Base-by-base conservation (phyloP, 768 basidiomycete species). In the Lentinula boryana region DNA sequence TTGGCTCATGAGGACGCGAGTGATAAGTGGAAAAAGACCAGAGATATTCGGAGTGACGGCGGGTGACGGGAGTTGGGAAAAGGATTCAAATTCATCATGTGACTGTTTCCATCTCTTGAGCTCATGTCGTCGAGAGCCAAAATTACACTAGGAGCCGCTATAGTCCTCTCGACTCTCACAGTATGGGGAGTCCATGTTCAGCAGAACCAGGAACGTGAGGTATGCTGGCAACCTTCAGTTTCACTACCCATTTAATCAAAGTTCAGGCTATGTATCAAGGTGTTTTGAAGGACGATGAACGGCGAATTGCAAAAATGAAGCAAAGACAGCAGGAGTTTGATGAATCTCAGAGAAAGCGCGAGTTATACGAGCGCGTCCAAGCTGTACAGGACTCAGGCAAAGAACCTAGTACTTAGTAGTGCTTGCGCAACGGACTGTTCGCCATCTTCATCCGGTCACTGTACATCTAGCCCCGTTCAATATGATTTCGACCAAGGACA, bases 111-210 rank as follows among this genome's bases (percentile, higher is more conserved):
- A 6, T 41, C 41, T 31, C 15, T 33, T 43, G 13, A 36, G n/a
- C 38, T 27, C 23, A 56, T 43, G 89, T 91, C 87, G 67, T 73
- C 84, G 68, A 75, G 78, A 62, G 91, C 95, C 18, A 93, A 89
- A 72, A 74, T 80, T 44, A 91, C 93, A 1, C 79, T 97, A n/a
- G 74, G 77, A 36, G 81, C 79, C 27, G 86, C 95, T 4, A 71
- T 91, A 55, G 66, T 80, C 6, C 67, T 88, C 55, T 85, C 90
- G 12, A 79, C 80, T 2, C 72, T 88, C 40, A 91, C 89, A 31
- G 84, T 98, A 71, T 96, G 87, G 85, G 91, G 85, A 18, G 95
- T 98, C 33, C 95, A 98, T 70, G 89, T 81, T 67, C 84, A 95
- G 59, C 95, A 98, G 69, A 76, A 80, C 15, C 83, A 85, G 67